A percentile compares a stretch with the other conserved stretches of the same genome.
phyloP scores from a whole-genome alignment of 2,329 filamentous ascomycete species.

The Tolypocladium amazonense region DNA sequence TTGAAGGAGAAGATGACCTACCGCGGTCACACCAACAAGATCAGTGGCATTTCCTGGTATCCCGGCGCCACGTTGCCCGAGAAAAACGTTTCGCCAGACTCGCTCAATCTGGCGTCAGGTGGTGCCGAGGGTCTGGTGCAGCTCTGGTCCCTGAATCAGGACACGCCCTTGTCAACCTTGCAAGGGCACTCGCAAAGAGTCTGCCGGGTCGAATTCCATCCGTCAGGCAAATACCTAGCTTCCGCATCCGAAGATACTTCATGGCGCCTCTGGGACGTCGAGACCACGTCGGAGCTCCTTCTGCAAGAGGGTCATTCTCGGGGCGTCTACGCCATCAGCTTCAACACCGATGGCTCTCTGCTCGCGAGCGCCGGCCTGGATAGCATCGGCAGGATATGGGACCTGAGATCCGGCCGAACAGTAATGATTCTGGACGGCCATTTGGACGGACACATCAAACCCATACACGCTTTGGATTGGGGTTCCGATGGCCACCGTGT shows the following conservation, averaged over 20 bases:
- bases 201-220: slow-evolving; percentile 88
- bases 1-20: slow-evolving; percentile 66
- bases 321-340: slow-evolving; percentile 82
- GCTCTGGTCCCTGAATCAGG: slow-evolving; percentile 80
- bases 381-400: slow-evolving; percentile 92
- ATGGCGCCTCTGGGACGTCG: slow-evolving; percentile 92
- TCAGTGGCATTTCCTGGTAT: slow-evolving; percentile 85
- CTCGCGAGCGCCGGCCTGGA: slow-evolving; percentile 88
- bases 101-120: slow-evolving; percentile 80
- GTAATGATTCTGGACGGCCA: slow-evolving; percentile 93
- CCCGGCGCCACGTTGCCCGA: slow-evolving; percentile 68
- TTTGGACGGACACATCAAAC: slow-evolving; percentile 70
- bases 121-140: slow-evolving; percentile 82
- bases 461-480: slow-evolving; percentile 92
- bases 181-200: slow-evolving; percentile 79
- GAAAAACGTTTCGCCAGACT: slow-evolving; percentile 58
- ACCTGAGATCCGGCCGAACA: slow-evolving; percentile 81
- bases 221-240: slow-evolving; percentile 78
- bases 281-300: slow-evolving; percentile 71
- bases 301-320: slow-evolving; percentile 91
- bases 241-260: slow-evolving; percentile 94
- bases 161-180: slow-evolving; percentile 74
- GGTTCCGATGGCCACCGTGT: slow-evolving; percentile 83
- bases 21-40: slow-evolving; percentile 77
- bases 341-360: slow-evolving; percentile 84